Conservation (phyloP, 306 rosid species). For the Prunus padus region DNA sequence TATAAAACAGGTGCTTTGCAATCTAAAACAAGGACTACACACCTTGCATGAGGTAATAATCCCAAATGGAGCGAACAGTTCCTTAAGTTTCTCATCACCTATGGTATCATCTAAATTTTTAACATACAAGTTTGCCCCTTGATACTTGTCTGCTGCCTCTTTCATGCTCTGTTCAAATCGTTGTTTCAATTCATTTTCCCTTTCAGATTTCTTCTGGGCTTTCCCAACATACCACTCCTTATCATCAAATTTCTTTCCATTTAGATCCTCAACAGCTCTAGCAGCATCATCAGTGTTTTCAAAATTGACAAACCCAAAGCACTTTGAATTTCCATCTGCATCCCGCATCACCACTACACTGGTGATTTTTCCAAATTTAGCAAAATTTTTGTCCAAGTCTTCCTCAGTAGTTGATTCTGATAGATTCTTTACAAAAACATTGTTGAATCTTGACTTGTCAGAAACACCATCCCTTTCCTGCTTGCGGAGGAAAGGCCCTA, state of each 20-base stretch:
- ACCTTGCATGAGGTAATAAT: conserved; percentile 91
- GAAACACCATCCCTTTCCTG: conserved; percentile 71
- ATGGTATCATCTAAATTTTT: conserved; percentile 83
- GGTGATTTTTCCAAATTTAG: conserved; percentile 75
- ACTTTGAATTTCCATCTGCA: conserved; percentile 85
- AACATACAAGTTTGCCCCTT: conserved; percentile 83
- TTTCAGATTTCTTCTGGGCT: conserved; percentile 94
- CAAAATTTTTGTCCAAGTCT: conserved; percentile 63
- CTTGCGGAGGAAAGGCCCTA: conserved; percentile 98
- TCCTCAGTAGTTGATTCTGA: conserved; percentile 81
- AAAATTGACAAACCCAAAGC: conserved; percentile 96
- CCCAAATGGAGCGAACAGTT: conserved; percentile 74
- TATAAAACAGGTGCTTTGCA: background rate
- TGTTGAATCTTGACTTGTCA: conserved; percentile 69
- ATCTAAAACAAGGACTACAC: conserved; percentile 17
- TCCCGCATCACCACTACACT: conserved; percentile 96
- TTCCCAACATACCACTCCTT: conserved; percentile 92
- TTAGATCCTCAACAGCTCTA: conserved; percentile 74
- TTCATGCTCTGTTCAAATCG: conserved; percentile 84
- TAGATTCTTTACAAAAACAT: conserved; percentile 87
- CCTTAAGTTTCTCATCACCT: conserved; percentile 69
- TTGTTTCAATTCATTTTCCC: conserved; percentile 72
- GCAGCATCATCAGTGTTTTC: conserved; percentile 86
- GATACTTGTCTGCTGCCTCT: conserved; percentile 92
- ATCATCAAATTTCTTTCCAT: conserved; percentile 72